Evolutionary conservation across 106 monocot genomes (phyloP), one percentile per base, ranked within the genome.

Genomic region (Alisma plantagoaquatica): DNA sequence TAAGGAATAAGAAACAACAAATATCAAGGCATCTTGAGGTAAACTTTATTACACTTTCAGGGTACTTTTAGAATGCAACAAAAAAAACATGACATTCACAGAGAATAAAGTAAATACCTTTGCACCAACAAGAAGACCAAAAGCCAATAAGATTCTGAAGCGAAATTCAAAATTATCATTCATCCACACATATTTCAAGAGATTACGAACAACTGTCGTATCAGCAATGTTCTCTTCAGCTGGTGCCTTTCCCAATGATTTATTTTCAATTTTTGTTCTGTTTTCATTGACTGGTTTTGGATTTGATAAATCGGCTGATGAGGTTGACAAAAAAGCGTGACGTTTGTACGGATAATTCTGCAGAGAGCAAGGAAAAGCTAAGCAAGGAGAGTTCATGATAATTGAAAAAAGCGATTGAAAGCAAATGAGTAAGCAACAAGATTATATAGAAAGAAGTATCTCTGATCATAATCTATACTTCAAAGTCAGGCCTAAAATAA

Each of bases 121-220:
- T 49, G 96, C 88, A 23, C 89, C 81, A 50, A 89, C 62, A 53
- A 96, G 89, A 35, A 96, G 84, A 51, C 72, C 69, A 49, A 96
- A 66, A 20, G 96, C 74, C 31, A 84, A 31, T 3, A 72, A 28
- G 17, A 84, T 73, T 53, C 96, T 84, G 4, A 81, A 46, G 12
- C 78, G 84, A 44, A 89, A 96, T 21, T 96, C 96, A 19, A 51
- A 33, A 61, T 75, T 89, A 48, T 96, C 96, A 53, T 77, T 80
- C 48, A 75, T 45, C 78, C 87, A 85, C 56, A 96, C 73, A 41
- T 89, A 76, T 56, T 84, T 96, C 11, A 59, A 70, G 41, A 96
- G 81, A 42, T 66, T 76, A 28, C 65, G 63, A 44, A 96, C 64
- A 4, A 96, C 89, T 29, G 55, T 67, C 14, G 59, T 65, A 25